Conservation (phyloP, 805 yeast species). For the Candida silvatica region DNA sequence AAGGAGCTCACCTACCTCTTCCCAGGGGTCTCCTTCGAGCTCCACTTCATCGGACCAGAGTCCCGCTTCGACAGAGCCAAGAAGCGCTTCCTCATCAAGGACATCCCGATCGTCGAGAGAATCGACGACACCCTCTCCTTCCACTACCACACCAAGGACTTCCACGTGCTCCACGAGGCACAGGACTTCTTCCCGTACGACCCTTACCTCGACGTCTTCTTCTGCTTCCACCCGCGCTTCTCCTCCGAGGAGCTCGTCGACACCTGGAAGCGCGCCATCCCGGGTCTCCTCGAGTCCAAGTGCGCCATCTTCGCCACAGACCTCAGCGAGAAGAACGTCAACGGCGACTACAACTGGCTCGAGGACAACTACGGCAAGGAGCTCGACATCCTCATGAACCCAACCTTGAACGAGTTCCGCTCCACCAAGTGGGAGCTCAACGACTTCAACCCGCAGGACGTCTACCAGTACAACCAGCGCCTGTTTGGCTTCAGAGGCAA, state of each 20-base stretch:
- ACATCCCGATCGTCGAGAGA: conserved; percentile 64
- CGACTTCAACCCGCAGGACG: conserved; percentile 86
- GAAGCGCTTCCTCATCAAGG: conserved; percentile 47
- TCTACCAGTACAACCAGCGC: conserved; percentile 84
- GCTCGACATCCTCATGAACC: conserved; percentile 73
- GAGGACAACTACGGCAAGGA: conserved; percentile 59
- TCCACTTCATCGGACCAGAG: conserved; percentile 94
- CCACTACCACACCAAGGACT: conserved; percentile 82
- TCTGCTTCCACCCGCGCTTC: conserved; percentile 93
- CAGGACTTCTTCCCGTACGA: conserved; percentile 97
- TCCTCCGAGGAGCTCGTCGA: conserved; percentile 72
- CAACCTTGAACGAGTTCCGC: conserved; percentile 63
- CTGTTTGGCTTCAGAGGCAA: conserved; percentile 93
- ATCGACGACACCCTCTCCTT: conserved; percentile 67
- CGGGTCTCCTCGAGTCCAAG: conserved; percentile 84
- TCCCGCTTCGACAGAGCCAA: conserved; percentile 67
- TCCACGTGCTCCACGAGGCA: conserved; percentile 83
- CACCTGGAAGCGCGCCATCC: conserved; percentile 78
- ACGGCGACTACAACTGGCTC: conserved; percentile 67
- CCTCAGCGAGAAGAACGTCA: conserved; percentile 66
- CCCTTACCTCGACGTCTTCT: conserved; percentile 89
- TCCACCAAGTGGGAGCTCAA: conserved; percentile 93
- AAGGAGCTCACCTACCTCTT: conserved; percentile 80
- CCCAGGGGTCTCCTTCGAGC: conserved; percentile 75
- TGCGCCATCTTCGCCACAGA: conserved; percentile 91